These are phyloP conservation scores for Pestalotiopsis sp. DNA, from an alignment of 2,329 filamentous ascomycete species.

Conservation along the genomic window DNA sequence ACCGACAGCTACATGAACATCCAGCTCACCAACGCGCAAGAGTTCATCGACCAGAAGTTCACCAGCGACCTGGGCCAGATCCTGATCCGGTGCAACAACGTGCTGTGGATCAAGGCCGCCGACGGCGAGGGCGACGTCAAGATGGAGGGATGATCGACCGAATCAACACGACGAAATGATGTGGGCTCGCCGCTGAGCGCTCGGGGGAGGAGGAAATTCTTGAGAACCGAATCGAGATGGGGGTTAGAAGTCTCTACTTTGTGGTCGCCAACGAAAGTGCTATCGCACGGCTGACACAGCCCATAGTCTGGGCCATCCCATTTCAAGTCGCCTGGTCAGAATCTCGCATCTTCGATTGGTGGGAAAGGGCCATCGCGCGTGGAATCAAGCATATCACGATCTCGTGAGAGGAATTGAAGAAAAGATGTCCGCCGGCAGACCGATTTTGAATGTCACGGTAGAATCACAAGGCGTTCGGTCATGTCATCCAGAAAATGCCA, in stretches of 20 bases:
- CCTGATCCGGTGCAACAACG: slow-evolving; percentile 96
- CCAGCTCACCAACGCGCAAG: slow-evolving; percentile 86
- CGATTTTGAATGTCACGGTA: not conserved
- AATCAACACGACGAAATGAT: too few species aligned
- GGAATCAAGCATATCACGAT: not conserved
- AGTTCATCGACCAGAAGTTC: slow-evolving; percentile 87
- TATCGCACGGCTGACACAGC: not conserved
- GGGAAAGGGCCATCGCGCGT: not conserved
- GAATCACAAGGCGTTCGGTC: slow-evolving; percentile 10
- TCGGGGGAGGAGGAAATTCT: not conserved
- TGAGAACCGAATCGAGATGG: not conserved
- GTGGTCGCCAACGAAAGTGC: not conserved
- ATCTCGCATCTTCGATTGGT: not conserved
- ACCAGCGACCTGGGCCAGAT: slow-evolving; percentile 88
- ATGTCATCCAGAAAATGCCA: slow-evolving; percentile 6
- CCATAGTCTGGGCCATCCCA: not conserved
- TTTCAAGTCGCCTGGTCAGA: not conserved
- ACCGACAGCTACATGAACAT: slow-evolving; percentile 99
- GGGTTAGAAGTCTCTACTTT: not conserved
- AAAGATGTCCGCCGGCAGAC: not conserved
- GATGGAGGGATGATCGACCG: slow-evolving; percentile 53
- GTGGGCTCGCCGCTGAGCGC: too few species aligned
- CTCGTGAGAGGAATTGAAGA: not conserved
- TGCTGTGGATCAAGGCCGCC: slow-evolving; percentile 82
- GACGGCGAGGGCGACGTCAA: slow-evolving; percentile 57